Percentiles rank a stretch among this genome's conserved stretches.
These are phyloP conservation scores for Zymoseptoria crescenta DNA, from an alignment of 2,329 filamentous ascomycete species.

Conservation along the genomic window DNA sequence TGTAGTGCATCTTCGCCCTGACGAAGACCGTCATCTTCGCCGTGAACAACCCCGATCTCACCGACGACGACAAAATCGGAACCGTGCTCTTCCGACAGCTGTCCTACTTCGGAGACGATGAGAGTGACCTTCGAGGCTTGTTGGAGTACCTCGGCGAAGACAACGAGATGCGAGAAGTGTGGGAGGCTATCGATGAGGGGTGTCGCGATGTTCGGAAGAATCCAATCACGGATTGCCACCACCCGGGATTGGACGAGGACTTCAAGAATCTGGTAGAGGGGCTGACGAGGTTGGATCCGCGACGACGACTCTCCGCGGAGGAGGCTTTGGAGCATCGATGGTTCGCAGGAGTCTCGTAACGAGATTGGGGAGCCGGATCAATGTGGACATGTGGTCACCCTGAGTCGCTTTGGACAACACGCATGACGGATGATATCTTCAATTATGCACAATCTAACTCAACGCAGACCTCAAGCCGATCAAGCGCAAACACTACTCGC, in stretches of 20 bases:
- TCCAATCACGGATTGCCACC: background rate
- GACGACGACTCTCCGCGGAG: background rate
- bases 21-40: background rate
- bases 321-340: background rate
- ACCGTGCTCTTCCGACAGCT: constrained; percentile 31
- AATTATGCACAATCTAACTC: background rate
- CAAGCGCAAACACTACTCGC: background rate
- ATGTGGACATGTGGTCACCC: background rate
- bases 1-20: background rate
- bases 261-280: background rate
- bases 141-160: background rate
- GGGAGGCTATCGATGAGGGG: background rate
- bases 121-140: background rate
- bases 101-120: constrained; percentile 24
- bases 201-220: background rate
- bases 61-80: constrained; percentile 31
- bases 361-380: background rate
- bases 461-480: background rate
- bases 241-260: background rate
- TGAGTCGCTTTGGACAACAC: too few species aligned
- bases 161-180: background rate
- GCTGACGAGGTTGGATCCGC: background rate
- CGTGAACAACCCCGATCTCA: constrained; percentile 28
- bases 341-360: background rate
- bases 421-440: background rate